phyloP scores from a whole-genome alignment of 1,284 basidiomycete species.

The Mycena citricolor region DNA sequence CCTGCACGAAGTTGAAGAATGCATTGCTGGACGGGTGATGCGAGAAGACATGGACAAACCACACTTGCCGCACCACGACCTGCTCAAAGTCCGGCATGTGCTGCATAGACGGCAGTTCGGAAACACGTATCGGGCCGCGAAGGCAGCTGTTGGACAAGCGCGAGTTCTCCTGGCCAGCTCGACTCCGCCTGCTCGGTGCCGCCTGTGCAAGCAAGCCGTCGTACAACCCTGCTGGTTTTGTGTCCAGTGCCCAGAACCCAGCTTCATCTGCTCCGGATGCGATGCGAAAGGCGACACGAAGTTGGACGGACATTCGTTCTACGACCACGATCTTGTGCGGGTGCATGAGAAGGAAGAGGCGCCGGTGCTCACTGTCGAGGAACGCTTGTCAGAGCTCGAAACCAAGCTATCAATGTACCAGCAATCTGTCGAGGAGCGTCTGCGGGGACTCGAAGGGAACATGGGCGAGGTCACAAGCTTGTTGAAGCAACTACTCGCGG shows the following conservation, averaged over 20 bases:
- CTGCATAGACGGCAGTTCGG: constrained; percentile 27
- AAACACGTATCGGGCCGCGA: constrained; percentile 24
- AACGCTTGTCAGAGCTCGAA: constrained; percentile 20
- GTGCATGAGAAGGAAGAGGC: constrained; percentile 24
- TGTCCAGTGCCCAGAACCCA: constrained; percentile 25
- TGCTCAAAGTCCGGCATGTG: constrained; percentile 31
- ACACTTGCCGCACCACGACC: constrained; percentile 30
- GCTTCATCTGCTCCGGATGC: constrained; percentile 19
- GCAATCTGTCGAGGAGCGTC: no score
- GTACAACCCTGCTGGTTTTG: constrained; percentile 31
- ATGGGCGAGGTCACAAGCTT: no score
- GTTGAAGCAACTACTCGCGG: no score
- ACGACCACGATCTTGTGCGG: constrained; percentile 22
- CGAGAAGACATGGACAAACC: constrained; percentile 24
- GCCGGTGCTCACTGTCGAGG: constrained; percentile 24
- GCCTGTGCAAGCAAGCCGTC: constrained; percentile 14
- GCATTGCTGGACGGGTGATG: constrained; percentile 11
- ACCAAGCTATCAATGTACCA: no score
- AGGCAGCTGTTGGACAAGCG: constrained; percentile 18
- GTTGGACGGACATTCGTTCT: constrained; percentile 16
- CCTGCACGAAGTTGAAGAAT: constrained; percentile 27
- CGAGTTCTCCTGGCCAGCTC: no score
- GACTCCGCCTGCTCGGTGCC: no score
- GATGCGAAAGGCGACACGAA: constrained; percentile 18
- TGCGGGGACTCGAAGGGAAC: no score